Evolutionary conservation across 305 asterid genomes (phyloP).

Genomic region (Fraxinus nigra): DNA sequence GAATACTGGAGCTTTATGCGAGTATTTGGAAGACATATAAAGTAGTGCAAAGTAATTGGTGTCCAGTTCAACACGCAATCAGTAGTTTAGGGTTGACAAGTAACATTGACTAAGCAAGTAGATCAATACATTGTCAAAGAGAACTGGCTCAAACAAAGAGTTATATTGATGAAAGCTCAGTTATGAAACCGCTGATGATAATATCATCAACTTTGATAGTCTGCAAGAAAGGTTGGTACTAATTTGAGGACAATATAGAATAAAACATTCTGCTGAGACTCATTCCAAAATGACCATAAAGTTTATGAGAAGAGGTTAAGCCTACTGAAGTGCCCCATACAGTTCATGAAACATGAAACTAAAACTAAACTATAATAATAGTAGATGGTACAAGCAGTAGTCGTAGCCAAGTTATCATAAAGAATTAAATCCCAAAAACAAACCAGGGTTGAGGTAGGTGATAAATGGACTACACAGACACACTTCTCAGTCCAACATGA

Average conservation of each 20-base stretch:
- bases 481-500: slow-evolving; percentile 5
- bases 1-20: not conserved
- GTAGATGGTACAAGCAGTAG: slow-evolving; percentile 1
- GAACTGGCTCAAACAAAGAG: not conserved
- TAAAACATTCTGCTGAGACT: not conserved
- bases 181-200: not conserved
- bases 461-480: not conserved
- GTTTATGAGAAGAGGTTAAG: not conserved
- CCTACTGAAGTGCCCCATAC: not conserved
- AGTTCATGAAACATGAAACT: not conserved
- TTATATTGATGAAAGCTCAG: not conserved
- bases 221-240: not conserved
- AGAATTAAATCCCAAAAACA: not conserved
- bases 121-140: not conserved
- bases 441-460: not conserved
- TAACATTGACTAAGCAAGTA: not conserved
- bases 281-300: slow-evolving; percentile 2
- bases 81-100: not conserved
- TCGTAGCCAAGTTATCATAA: not conserved
- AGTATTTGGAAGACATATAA: not conserved
- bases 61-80: not conserved
- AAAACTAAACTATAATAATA: not conserved
- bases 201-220: not conserved
- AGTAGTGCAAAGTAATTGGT: not conserved
- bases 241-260: not conserved